Percentiles rank a stretch among this genome's conserved stretches.
phyloP scores from a whole-genome alignment of 164 flowering plant genomes.

The Magnolia changhungtana region DNA sequence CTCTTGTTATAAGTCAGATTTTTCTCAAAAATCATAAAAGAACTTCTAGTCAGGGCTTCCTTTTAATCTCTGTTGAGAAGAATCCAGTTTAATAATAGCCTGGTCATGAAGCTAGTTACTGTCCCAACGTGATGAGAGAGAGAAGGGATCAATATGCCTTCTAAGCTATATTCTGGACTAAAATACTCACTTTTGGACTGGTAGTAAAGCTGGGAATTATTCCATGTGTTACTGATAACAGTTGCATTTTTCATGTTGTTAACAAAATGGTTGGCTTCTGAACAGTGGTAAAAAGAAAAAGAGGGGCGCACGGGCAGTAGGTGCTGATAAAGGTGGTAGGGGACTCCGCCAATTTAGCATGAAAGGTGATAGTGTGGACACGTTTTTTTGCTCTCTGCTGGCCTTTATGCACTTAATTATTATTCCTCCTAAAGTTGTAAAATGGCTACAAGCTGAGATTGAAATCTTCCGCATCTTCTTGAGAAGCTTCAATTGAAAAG shows the following conservation, averaged over 20 bases:
- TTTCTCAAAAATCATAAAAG: too few relatives aligned
- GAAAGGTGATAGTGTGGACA: slow-evolving; percentile 55
- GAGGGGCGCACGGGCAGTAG: slow-evolving; percentile 74
- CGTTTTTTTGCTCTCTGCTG: not conserved
- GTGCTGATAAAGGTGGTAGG: slow-evolving; percentile 83
- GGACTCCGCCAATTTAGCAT: slow-evolving; percentile 97
- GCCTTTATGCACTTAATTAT: not conserved
- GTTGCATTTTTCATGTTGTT: not conserved
- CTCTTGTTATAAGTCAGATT: too few relatives aligned
- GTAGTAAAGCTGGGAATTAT: not conserved
- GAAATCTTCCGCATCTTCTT: not conserved
- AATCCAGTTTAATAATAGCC: not conserved
- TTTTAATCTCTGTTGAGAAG: too few relatives aligned
- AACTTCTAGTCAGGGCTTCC: too few relatives aligned
- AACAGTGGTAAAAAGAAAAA: slow-evolving; percentile 76
- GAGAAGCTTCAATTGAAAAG: not conserved
- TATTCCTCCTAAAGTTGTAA: not conserved
- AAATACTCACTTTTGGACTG: not conserved
- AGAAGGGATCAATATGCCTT: not conserved
- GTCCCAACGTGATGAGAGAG: not conserved
- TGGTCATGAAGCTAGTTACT: not conserved
- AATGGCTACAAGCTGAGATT: not conserved
- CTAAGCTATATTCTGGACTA: not conserved
- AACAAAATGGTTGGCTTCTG: slow-evolving; percentile 7
- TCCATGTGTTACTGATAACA: not conserved